phyloP scores from a whole-genome alignment of 169 alveolate genomes.

The Toxoplasma gondii region DNA sequence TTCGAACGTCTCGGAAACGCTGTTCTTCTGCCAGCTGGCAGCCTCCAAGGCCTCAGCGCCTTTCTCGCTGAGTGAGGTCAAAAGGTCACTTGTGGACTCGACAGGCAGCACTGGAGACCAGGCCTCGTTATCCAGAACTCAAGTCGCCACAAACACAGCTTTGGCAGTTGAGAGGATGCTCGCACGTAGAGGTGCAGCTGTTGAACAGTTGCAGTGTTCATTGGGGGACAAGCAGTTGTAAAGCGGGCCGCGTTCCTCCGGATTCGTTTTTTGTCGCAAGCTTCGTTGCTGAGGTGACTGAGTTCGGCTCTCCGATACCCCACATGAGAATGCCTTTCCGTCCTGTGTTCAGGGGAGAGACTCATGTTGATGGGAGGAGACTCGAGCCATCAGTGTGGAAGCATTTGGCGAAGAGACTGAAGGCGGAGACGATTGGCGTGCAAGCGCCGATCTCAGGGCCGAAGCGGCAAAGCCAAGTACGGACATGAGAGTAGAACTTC shows the following conservation, averaged over 20 bases:
- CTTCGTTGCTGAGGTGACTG: no score
- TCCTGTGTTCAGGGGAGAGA: neutral
- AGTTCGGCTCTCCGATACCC: no score
- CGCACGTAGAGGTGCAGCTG: no score
- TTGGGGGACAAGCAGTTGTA: no score
- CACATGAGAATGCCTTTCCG: no score
- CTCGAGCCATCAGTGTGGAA: conserved; percentile 1
- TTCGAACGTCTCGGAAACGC: conserved; percentile 25
- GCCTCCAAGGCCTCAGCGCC: conserved; percentile 1
- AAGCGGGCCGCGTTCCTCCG: no score
- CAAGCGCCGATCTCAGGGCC: conserved; percentile 49
- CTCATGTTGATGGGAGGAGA: neutral
- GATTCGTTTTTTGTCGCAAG: no score
- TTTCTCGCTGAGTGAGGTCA: neutral
- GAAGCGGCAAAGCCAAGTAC: conserved; percentile 41
- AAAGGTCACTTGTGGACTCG: neutral
- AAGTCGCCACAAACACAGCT: no score
- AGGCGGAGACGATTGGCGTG: conserved; percentile 45
- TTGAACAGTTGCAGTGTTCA: no score
- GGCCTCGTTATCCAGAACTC: no score
- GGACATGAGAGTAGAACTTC: neutral
- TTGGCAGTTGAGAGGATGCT: no score
- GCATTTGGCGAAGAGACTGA: neutral
- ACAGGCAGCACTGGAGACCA: no score
- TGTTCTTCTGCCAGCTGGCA: neutral